Evolutionary conservation across 2,329 filamentous ascomycete genomes (phyloP).

Genomic region (Phialocephala subalpina): DNA sequence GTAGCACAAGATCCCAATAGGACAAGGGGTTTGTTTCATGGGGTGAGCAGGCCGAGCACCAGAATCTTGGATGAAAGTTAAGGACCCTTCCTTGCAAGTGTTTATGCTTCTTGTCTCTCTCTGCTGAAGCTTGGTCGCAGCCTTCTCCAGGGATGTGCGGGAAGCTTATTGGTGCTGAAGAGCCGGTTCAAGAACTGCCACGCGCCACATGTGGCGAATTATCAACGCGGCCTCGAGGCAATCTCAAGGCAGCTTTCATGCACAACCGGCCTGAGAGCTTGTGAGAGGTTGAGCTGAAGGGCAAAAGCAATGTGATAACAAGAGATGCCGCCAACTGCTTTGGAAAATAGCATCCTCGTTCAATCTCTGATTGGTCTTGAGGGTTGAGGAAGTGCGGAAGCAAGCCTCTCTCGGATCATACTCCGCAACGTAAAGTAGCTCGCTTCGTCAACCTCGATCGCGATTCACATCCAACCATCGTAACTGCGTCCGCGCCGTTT

Average conservation of each 20-base stretch:
- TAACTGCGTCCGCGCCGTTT: neutral
- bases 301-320: neutral
- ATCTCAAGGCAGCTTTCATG: too few relatives aligned
- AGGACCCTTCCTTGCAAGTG: constrained; percentile 17
- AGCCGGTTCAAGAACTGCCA: constrained; percentile 3
- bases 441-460: constrained; percentile 1
- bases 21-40: neutral
- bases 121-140: constrained; percentile 18
- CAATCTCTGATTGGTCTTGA: neutral
- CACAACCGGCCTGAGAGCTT: neutral
- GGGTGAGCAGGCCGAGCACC: neutral
- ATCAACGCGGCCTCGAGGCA: constrained; percentile 11
- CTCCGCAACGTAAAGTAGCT: neutral
- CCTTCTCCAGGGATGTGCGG: constrained; percentile 12
- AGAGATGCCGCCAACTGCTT: constrained; percentile 5
- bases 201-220: constrained; percentile 10
- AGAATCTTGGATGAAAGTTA: constrained; percentile 11
- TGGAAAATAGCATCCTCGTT: neutral
- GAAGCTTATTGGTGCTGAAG: constrained; percentile 16
- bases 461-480: neutral
- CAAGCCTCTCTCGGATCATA: neutral
- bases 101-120: constrained; percentile 10
- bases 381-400: neutral
- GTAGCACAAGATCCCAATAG: neutral
- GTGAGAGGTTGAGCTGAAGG: neutral